Conservation (phyloP, 1,284 basidiomycete genomes). For the Paramarasmius palmivorus region DNA sequence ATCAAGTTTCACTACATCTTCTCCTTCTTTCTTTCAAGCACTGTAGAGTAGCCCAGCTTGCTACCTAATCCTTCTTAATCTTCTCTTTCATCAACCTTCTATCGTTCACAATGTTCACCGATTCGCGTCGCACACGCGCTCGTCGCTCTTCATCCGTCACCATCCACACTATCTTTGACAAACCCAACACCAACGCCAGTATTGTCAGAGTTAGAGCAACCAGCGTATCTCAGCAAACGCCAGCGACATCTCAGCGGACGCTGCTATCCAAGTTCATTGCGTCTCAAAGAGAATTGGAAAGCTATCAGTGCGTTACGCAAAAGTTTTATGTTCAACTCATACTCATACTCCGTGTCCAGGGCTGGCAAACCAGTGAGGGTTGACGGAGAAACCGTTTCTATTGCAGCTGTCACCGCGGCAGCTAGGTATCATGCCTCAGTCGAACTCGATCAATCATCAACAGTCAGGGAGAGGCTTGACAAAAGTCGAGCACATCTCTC, state of each 20-base stretch:
- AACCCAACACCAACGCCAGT: no score
- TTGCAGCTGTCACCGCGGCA: slow-evolving; percentile 72
- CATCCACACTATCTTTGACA: slow-evolving; percentile 2
- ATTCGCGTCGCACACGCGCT: slow-evolving; percentile 21
- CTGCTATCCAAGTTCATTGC: slow-evolving; percentile 51
- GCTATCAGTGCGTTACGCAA: slow-evolving; percentile 35
- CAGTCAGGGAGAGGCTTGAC: slow-evolving; percentile 49
- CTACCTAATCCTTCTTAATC: slow-evolving; percentile 2
- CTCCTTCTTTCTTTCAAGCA: no score
- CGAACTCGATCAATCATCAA: slow-evolving; percentile 49
- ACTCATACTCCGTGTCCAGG: slow-evolving; percentile 12
- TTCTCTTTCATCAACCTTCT: slow-evolving; percentile 8
- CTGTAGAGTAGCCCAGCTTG: no score
- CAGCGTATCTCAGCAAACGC: slow-evolving; percentile 14
- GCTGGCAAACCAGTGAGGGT: slow-evolving; percentile 59
- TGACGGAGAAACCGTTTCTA: slow-evolving; percentile 70
- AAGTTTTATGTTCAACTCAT: slow-evolving; percentile 32
- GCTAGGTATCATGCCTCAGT: slow-evolving; percentile 64
- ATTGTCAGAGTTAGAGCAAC: slow-evolving; percentile 23
- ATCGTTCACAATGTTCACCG: slow-evolving; percentile 19
- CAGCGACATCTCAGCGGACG: slow-evolving; percentile 22
- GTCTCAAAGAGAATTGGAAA: slow-evolving; percentile 51
- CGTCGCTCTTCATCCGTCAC: not conserved
- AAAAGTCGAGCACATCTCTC: slow-evolving; percentile 64
- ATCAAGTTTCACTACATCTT: no score